Base-by-base conservation (phyloP, 768 basidiomycete species). In the Suillus weaverae region DNA sequence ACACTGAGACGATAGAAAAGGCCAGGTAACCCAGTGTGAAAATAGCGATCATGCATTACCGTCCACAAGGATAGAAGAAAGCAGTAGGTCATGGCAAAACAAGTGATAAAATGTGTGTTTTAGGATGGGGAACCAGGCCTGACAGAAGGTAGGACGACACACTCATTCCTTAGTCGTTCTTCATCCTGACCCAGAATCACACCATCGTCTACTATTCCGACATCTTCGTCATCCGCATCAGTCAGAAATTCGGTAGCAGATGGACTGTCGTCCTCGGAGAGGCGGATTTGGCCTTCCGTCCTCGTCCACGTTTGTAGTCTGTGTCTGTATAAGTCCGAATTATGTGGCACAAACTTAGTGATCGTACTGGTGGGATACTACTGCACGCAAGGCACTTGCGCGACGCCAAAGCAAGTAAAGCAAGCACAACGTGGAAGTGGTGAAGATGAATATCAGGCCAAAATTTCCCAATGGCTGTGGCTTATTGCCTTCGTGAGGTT, bases 231-330 rank as follows among this genome's bases (percentile, higher is more conserved):
- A 55, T 85, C 82, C 38, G 85, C 86, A 64, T 86, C 85, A 43
- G 81, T 83, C 56, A 91, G 68, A 66, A 90, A 90, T 62, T 87
- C 86, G 18, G 80, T 78, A n/a, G 88, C 83, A n/a, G 89, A 81
- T 14, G 89, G 89, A 0, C 88, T 87, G 61, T 90, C 88, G 67
- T 91, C 90, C 70, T 85, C 81, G 55, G 88, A 89, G 26, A 91
- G 80, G 10, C 89, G 83, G 62, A 91, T 89, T 7, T 73, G 80
- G 3, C 89, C 89, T 65, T 87, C 85, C 18, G 75, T 70, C 18
- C 77, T 74, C 2, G 81, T 79, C 74, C 88, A 83, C 7, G 84
- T 84, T 68, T 85, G 86, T 61, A 91, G 74, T 68, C 89, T 91
- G 69, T 26, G 61, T 38, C 54, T 51, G 65, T 16, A 36, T 64